phyloP scores from a whole-genome alignment of 2,329 filamentous ascomycete genomes.

The Neophaeococcomyces aloes region DNA sequence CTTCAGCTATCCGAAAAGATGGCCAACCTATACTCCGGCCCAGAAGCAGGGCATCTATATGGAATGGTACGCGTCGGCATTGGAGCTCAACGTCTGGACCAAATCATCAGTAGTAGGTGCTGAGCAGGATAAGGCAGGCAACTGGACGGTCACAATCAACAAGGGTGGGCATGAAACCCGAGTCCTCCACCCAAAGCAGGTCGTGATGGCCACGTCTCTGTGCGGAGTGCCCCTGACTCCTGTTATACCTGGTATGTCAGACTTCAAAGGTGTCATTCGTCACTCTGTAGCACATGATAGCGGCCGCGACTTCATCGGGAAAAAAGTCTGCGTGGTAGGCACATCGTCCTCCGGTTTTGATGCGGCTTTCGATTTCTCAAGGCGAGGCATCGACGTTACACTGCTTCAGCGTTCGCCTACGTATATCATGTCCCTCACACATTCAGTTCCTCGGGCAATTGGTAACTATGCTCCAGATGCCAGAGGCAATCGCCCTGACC shows the following conservation, averaged over 20 bases:
- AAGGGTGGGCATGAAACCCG: conserved; percentile 21
- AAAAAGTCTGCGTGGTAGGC: conserved; percentile 25
- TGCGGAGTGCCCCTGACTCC: conserved; percentile 25
- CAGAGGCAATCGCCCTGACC: conserved; percentile 6
- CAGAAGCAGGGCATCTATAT: conserved; percentile 25
- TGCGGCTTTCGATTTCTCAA: conserved; percentile 23
- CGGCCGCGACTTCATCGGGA: conserved; percentile 22
- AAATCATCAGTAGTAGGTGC: conserved; percentile 20
- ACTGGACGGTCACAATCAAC: conserved; percentile 21
- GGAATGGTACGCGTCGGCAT: conserved; percentile 23
- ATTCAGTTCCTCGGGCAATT: conserved; percentile 22
- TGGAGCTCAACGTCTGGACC: conserved; percentile 24
- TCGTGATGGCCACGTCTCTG: conserved; percentile 23
- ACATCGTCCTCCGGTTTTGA: conserved; percentile 25
- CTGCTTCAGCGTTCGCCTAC: conserved; percentile 26
- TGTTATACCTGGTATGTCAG: conserved; percentile 23
- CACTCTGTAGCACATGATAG: conserved; percentile 22
- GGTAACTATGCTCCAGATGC: conserved; percentile 19
- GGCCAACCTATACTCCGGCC: conserved; percentile 27
- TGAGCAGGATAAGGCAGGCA: conserved; percentile 15
- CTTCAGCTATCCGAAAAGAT: conserved; percentile 25
- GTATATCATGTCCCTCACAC: conserved; percentile 25
- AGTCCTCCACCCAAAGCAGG: conserved; percentile 21
- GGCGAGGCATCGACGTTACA: conserved; percentile 23
- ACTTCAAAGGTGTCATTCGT: conserved; percentile 21